phyloP scores from a whole-genome alignment of 208 protist genomes.

The Porcisia hertigi region DNA sequence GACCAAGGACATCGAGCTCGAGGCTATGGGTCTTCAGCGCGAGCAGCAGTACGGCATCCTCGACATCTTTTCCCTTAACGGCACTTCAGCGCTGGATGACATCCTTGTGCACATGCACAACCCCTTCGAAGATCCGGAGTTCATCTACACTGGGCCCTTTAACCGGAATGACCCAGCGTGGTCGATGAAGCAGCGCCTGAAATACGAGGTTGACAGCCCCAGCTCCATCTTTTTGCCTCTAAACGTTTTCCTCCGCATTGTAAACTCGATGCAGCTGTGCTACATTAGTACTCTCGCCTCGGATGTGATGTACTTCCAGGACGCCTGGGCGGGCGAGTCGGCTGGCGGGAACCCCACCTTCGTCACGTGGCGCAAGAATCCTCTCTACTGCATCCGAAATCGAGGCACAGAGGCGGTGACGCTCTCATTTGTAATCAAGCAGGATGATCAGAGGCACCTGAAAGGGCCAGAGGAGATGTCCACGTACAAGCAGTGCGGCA shows the following conservation, averaged over 20 bases:
- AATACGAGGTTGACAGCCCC: conserved; percentile 49
- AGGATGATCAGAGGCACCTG: conserved; percentile 67
- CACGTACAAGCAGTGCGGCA: conserved; percentile 68
- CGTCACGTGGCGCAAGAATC: conserved; percentile 79
- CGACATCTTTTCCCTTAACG: conserved; percentile 74
- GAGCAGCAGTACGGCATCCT: conserved; percentile 85
- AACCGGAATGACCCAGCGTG: conserved; percentile 54
- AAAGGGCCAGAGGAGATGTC: conserved; percentile 40
- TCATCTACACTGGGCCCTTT: conserved; percentile 61
- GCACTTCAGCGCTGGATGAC: conserved; percentile 56
- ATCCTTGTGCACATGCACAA: conserved; percentile 75
- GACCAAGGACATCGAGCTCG: conserved; percentile 55
- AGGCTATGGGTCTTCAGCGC: conserved; percentile 65
- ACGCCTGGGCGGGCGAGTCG: conserved; percentile 58
- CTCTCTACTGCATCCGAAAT: conserved; percentile 76
- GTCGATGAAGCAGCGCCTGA: conserved; percentile 43
- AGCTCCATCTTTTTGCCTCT: conserved; percentile 66
- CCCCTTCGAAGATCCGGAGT: conserved; percentile 84
- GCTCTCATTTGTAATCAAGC: conserved; percentile 58
- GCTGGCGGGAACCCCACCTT: conserved; percentile 73
- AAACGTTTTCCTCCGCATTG: conserved; percentile 54
- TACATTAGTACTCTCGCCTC: conserved; percentile 48
- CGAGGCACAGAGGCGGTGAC: conserved; percentile 38
- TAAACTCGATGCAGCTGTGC: conserved; percentile 68
- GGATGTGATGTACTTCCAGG: conserved; percentile 52